These are phyloP conservation scores for Mycena kentingensis DNA, from an alignment of 768 basidiomycete species.

Conservation along the genomic window DNA sequence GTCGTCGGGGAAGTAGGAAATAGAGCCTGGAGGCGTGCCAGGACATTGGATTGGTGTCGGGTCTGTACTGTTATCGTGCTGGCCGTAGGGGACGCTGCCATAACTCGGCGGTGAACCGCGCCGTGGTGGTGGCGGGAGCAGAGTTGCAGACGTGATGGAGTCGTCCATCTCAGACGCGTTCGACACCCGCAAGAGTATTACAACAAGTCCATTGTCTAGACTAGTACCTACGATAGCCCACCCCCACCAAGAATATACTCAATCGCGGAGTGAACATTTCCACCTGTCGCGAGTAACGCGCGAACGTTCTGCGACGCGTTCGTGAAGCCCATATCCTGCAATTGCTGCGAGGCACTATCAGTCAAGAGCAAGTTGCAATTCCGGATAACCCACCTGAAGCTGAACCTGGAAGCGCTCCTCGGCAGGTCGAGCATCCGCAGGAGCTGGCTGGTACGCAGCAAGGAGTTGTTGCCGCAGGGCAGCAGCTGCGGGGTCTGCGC, in stretches of 20 bases:
- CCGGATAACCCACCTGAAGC: conserved; percentile 57
- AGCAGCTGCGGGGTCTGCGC: conserved; percentile 42
- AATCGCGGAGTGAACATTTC: conserved; percentile 89
- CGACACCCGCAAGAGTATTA: too few relatives aligned
- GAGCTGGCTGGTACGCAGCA: conserved; percentile 42
- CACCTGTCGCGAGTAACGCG: conserved; percentile 88
- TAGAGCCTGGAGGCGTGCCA: conserved; percentile 54
- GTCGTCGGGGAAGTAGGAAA: conserved; percentile 43
- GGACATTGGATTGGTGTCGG: conserved; percentile 39
- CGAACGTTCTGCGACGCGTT: conserved; percentile 90
- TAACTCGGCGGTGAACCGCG: too few relatives aligned
- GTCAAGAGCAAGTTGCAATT: not conserved
- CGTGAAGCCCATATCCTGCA: conserved; percentile 93
- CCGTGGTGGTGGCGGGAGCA: too few relatives aligned
- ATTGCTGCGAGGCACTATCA: conserved; percentile 53
- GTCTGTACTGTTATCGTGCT: conserved; percentile 7
- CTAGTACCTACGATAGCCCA: conserved; percentile 51
- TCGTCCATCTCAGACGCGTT: too few relatives aligned
- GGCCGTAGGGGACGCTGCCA: not conserved
- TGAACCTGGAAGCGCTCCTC: conserved; percentile 94
- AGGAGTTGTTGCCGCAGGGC: conserved; percentile 49
- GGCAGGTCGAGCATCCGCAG: conserved; percentile 72
- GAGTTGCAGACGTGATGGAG: too few relatives aligned
- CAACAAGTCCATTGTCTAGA: too few relatives aligned
- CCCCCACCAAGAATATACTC: conserved; percentile 89